These are phyloP conservation scores for Metschnikowia lachancei DNA, from an alignment of 805 yeast species.

Conservation along the genomic window DNA sequence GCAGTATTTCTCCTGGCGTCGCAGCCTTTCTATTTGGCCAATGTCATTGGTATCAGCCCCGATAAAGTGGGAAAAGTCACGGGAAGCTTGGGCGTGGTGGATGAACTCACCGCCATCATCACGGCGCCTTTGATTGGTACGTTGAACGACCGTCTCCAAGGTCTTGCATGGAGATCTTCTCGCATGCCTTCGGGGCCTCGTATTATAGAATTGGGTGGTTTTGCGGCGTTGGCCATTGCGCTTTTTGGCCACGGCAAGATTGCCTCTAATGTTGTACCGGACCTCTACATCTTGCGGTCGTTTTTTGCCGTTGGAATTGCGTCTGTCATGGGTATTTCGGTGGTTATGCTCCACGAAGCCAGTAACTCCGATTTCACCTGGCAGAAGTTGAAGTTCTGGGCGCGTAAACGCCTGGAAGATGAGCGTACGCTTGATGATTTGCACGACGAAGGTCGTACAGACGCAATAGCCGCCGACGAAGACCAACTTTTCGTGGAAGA, in stretches of 20 bases:
- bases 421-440: slow-evolving; percentile 2
- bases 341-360: slow-evolving; percentile 58
- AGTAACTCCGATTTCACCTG: slow-evolving; percentile 44
- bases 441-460: not conserved
- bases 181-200: slow-evolving; percentile 47
- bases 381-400: slow-evolving; percentile 29
- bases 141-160: slow-evolving; percentile 50
- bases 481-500: slow-evolving; percentile 6
- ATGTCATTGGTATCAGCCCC: slow-evolving; percentile 28
- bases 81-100: slow-evolving; percentile 47
- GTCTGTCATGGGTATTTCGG: slow-evolving; percentile 53
- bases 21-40: slow-evolving; percentile 39
- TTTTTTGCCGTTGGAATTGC: slow-evolving; percentile 63
- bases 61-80: slow-evolving; percentile 32
- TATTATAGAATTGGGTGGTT: slow-evolving; percentile 48
- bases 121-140: slow-evolving; percentile 64
- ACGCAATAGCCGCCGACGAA: not conserved
- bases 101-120: slow-evolving; percentile 54
- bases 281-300: slow-evolving; percentile 48
- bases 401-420: slow-evolving; percentile 1
- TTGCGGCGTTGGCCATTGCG: slow-evolving; percentile 46
- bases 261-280: slow-evolving; percentile 42
- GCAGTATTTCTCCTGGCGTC: slow-evolving; percentile 40
- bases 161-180: slow-evolving; percentile 12
- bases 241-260: slow-evolving; percentile 47